A percentile compares a stretch with the other conserved stretches of the same genome.
phyloP scores from a whole-genome alignment of 306 rosid species.

The Acacia melanoxylon region DNA sequence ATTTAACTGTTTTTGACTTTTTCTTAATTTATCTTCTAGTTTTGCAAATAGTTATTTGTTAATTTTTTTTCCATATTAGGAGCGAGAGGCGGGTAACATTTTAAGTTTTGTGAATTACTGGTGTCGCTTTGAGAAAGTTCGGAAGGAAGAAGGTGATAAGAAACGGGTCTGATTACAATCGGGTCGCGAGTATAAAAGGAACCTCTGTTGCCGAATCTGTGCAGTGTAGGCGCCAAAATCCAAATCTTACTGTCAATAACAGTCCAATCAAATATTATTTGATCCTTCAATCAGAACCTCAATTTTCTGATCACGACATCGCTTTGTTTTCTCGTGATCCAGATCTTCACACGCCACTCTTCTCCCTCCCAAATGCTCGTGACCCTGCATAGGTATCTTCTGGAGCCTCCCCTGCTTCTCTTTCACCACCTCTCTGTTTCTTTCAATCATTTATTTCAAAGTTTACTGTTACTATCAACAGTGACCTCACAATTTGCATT shows the following conservation, averaged over 20 bases:
- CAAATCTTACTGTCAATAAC: background rate
- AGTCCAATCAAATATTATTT: background rate
- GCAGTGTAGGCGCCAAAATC: background rate
- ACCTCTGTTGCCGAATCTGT: background rate
- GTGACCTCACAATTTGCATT: background rate
- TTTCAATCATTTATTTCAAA: background rate
- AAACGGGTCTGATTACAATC: background rate
- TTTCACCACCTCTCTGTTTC: background rate
- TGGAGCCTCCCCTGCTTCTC: background rate
- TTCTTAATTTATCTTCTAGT: no score
- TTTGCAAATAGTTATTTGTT: no score
- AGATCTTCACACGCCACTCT: background rate
- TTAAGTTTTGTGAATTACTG: no score
- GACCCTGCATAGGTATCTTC: background rate
- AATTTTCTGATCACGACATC: background rate
- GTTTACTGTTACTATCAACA: background rate
- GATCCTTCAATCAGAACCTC: background rate
- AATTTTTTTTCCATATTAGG: no score
- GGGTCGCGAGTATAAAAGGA: background rate
- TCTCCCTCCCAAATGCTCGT: background rate
- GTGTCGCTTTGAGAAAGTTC: background rate
- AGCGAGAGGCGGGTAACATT: no score
- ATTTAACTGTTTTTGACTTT: no score
- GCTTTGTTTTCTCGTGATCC: constrained; percentile 4
- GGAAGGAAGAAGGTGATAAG: background rate